Conservation (phyloP, 768 basidiomycete species). For the Suillus discolor region DNA sequence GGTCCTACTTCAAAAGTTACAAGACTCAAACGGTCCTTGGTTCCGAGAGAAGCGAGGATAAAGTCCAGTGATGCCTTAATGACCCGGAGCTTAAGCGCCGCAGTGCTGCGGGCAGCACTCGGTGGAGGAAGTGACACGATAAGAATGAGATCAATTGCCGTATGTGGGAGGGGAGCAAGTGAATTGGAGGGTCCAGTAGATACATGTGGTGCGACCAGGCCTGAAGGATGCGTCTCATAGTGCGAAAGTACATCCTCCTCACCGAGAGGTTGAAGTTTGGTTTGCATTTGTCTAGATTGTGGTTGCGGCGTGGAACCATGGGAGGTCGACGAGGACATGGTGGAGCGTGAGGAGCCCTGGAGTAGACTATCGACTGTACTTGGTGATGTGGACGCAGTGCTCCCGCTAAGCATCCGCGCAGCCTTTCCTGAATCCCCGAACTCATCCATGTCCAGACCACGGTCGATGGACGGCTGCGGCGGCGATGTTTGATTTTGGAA, state of each 20-base stretch:
- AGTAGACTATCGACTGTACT: conserved; percentile 68
- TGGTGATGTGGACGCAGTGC: conserved; percentile 59
- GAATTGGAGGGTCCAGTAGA: conserved; percentile 79
- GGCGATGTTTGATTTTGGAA: conserved; percentile 60
- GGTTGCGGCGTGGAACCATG: conserved; percentile 54
- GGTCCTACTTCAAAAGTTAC: conserved; percentile 92
- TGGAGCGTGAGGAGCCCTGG: conserved; percentile 66
- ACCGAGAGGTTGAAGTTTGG: conserved; percentile 64
- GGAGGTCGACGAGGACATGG: conserved; percentile 74
- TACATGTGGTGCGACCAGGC: conserved; percentile 69
- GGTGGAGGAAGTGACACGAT: conserved; percentile 86
- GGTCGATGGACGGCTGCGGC: conserved; percentile 36
- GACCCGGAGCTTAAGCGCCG: conserved; percentile 84
- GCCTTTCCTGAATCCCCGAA: conserved; percentile 79
- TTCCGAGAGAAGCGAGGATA: conserved; percentile 71
- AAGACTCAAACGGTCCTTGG: conserved; percentile 81
- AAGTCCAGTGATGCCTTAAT: conserved; percentile 90
- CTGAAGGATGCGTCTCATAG: conserved; percentile 53
- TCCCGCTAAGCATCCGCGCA: conserved; percentile 79
- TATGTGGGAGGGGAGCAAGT: conserved; percentile 80
- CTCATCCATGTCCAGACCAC: conserved; percentile 65
- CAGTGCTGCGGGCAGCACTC: conserved; percentile 70
- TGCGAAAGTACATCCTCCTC: conserved; percentile 69
- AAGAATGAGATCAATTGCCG: conserved; percentile 89
- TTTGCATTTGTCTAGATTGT: conserved; percentile 36